phyloP scores from a whole-genome alignment of 1,284 basidiomycete species.

The Leccinum subatratum region DNA sequence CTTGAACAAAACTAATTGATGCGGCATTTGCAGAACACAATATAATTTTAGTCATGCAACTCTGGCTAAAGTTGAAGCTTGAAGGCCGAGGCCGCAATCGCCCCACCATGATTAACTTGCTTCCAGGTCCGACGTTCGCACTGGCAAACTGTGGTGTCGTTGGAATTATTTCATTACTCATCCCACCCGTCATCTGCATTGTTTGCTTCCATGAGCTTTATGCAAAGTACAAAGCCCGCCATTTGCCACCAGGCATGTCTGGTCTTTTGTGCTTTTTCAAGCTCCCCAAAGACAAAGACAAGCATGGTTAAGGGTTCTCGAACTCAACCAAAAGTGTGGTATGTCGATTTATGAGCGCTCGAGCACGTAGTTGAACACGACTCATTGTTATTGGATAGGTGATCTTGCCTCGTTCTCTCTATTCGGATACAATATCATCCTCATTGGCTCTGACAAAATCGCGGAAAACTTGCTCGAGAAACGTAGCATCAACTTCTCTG shows the following conservation, averaged over 20 bases:
- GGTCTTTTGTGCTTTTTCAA: slow-evolving; percentile 16
- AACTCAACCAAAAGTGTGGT: slow-evolving; percentile 18
- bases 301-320: slow-evolving; percentile 14
- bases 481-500: too few species aligned
- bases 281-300: slow-evolving; percentile 4
- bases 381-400: slow-evolving; percentile 10
- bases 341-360: background rate
- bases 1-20: too few species aligned
- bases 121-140: background rate
- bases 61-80: too few species aligned
- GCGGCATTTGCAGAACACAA: too few species aligned
- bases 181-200: too few species aligned
- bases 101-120: background rate
- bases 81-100: background rate
- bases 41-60: too few species aligned
- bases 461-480: slow-evolving; percentile 6
- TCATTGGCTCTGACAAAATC: slow-evolving; percentile 21
- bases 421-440: slow-evolving; percentile 15
- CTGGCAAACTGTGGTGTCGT: background rate
- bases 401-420: slow-evolving; percentile 19
- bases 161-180: background rate
- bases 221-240: slow-evolving; percentile 4
- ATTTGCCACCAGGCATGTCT: slow-evolving; percentile 18
- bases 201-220: slow-evolving; percentile 1
- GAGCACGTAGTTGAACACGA: background rate